These are phyloP conservation scores for Penicillium pancosmium DNA, from an alignment of 495 filamentous ascomycete species.

Conservation along the genomic window DNA sequence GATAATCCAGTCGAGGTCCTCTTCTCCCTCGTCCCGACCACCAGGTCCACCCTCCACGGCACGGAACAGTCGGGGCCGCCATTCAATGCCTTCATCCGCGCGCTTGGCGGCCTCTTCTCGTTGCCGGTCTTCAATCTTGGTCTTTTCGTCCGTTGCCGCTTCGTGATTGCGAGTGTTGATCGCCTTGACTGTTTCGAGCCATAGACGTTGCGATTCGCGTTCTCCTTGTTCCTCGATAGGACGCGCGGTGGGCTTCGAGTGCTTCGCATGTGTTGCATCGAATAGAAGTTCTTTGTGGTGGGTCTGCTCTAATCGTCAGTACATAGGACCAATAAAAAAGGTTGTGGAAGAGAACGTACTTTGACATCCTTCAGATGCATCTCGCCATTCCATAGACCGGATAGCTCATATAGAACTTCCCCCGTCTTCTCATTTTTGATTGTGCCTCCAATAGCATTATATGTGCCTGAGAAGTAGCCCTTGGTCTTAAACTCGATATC, in stretches of 20 bases:
- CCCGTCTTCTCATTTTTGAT: conserved; percentile 90
- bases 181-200: conserved; percentile 77
- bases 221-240: conserved; percentile 86
- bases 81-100: conserved; percentile 79
- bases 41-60: conserved; percentile 70
- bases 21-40: conserved; percentile 79
- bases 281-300: conserved; percentile 88
- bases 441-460: conserved; percentile 91
- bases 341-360: conserved; percentile 48
- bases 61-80: conserved; percentile 86
- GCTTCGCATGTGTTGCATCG: conserved; percentile 75
- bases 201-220: conserved; percentile 86
- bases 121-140: conserved; percentile 88
- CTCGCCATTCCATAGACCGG: conserved; percentile 90
- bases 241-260: conserved; percentile 72
- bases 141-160: conserved; percentile 91
- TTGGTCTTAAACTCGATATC: conserved; percentile 99
- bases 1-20: conserved; percentile 92
- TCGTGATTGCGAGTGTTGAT: conserved; percentile 85
- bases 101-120: conserved; percentile 84
- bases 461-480: conserved; percentile 94
- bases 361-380: conserved; percentile 85
- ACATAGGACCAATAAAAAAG: not conserved
- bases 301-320: conserved; percentile 56
- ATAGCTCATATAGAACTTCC: conserved; percentile 84